Percentiles rank a stretch among this genome's conserved stretches.
phyloP scores from a whole-genome alignment of 345 rosid genomes.

The Populus euphratica region DNA sequence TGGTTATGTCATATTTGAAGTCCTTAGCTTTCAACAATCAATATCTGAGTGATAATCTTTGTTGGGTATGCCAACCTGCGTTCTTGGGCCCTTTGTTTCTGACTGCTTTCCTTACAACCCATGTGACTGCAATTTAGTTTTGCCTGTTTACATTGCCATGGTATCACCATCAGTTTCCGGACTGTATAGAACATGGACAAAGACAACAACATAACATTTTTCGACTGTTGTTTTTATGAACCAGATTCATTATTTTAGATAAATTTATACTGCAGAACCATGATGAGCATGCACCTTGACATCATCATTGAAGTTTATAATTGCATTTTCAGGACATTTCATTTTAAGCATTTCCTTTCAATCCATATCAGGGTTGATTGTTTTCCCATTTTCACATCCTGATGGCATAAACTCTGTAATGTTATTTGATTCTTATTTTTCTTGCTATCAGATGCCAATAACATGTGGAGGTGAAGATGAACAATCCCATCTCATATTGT shows the following conservation, averaged over 20 bases:
- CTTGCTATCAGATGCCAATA: background rate
- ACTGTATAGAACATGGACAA: background rate
- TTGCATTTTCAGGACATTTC: background rate
- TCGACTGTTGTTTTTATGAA: background rate
- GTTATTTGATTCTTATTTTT: background rate
- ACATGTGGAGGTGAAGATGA: background rate
- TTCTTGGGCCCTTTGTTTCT: conserved; percentile 12
- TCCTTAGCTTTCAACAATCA: background rate
- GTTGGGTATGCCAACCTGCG: conserved; percentile 16
- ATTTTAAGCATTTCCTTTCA: background rate
- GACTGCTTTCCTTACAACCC: conserved; percentile 20
- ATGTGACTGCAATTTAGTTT: conserved; percentile 27
- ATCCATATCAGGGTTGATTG: background rate
- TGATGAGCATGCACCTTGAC: background rate
- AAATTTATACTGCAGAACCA: background rate
- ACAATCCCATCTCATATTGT: background rate
- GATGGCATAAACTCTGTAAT: background rate
- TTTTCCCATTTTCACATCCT: background rate
- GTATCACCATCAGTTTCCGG: conserved; percentile 18
- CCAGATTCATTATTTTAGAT: background rate
- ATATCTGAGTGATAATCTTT: conserved; percentile 11
- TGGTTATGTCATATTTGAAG: background rate
- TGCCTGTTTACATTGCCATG: conserved; percentile 3
- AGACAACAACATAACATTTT: background rate
- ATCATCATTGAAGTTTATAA: background rate